Evolutionary conservation across 495 filamentous ascomycete genomes (phyloP), one percentile per base, ranked within the genome.

Genomic region (Rhypophila decipiens): DNA sequence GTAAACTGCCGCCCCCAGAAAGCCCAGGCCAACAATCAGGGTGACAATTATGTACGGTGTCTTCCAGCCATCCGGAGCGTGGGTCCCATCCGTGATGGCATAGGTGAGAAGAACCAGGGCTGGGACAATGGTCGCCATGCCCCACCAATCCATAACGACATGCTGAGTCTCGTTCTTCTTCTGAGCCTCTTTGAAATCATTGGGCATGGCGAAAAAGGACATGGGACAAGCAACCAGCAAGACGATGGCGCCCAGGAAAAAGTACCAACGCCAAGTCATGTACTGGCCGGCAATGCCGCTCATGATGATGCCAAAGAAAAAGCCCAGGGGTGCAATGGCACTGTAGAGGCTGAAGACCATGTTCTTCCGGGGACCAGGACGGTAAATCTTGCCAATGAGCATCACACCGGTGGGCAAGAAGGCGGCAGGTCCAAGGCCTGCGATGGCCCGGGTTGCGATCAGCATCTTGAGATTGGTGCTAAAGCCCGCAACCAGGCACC

Each of bases 321-420:
- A 94, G 0, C 89, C 89, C 1, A 90, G 51, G 0, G 84, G 81
- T 0, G 88, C 87, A 50, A 80, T 81, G 0, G 83, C 85, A 1
- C 88, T 86, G 61, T 91, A 94, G 0, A 93, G 63, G 36, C 81
- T 80, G 60, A 94, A 95, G 0, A 93, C 78, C 12, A 93, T 52
- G 56, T 95, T 95, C 67, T 95, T 95, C 10, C 89, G 71, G 5
- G 87, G 87, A 0, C 88, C 89, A 0, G 89, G 89, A 5, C 89
- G 75, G 57, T 95, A 95, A 2, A 79, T 79, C 56, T 81, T 85
- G 2, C 87, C 87, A 11, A 95, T 65, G 12, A 95, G 75, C 74
- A 88, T 87, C 11, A 95, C 74, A 11, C 85, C 78, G 2, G 85
- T 81, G 2, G 88, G 88, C 18, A 93, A 66, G 40, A 86, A 88